A percentile compares a stretch with the other conserved stretches of the same genome.
Evolutionary conservation across 192 early-diverging fungal species (phyloP).

Genomic region (Haplosporangium gracile): DNA sequence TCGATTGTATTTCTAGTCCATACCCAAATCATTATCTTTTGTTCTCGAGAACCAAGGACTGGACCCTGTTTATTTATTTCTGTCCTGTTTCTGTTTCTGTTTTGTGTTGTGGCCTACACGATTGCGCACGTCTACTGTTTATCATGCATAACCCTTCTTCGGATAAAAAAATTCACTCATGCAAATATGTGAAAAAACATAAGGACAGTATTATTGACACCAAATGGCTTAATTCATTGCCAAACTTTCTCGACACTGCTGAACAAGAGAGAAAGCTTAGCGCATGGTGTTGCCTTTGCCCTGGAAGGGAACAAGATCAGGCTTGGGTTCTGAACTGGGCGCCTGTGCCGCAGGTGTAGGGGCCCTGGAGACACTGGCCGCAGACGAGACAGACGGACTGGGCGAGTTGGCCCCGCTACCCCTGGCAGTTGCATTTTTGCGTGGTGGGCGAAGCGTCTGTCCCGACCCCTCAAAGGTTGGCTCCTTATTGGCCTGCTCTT

Average conservation of each 20-base stretch:
- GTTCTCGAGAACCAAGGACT: not conserved
- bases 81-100: not conserved
- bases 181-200: not conserved
- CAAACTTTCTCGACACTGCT: not conserved
- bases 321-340: slow-evolving; percentile 28
- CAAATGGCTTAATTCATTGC: too few species aligned
- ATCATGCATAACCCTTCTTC: not conserved
- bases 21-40: not conserved
- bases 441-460: slow-evolving; percentile 66
- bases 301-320: slow-evolving; percentile 43
- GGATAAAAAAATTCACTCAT: not conserved
- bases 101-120: not conserved
- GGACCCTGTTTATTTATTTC: not conserved
- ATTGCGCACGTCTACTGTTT: not conserved
- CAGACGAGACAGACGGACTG: slow-evolving; percentile 31
- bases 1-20: not conserved
- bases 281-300: slow-evolving; percentile 51
- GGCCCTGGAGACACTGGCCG: slow-evolving; percentile 17
- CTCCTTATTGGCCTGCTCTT: slow-evolving; percentile 29
- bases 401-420: slow-evolving; percentile 55
- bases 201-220: too few species aligned
- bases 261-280: not conserved
- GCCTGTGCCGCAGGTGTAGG: slow-evolving; percentile 27
- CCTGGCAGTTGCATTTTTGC: slow-evolving; percentile 52
- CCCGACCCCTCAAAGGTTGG: slow-evolving; percentile 60